Evolutionary conservation across 208 protist genomes (phyloP).

Genomic region (Leishmania tarentolae): DNA sequence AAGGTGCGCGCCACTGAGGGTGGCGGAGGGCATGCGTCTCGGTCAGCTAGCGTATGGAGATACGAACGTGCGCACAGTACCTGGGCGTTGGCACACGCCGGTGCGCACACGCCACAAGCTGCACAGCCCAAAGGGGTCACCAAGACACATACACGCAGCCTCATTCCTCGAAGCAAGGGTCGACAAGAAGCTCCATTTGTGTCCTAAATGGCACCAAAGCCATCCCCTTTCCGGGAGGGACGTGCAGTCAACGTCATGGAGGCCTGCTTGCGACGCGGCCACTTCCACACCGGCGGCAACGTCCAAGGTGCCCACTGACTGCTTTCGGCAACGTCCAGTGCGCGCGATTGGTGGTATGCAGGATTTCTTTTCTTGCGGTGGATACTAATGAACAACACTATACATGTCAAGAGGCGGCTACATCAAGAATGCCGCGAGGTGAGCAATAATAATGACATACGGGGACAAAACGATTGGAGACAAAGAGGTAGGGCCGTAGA

Average conservation of each 20-base stretch:
- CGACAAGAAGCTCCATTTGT: not conserved
- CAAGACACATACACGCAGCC: not conserved
- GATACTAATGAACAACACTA: not conserved
- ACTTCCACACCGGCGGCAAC: not conserved
- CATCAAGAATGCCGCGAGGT: slow-evolving; percentile 1
- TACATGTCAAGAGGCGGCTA: slow-evolving; percentile 4
- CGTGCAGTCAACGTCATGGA: not conserved
- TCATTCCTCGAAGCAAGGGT: not conserved
- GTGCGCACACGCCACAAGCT: not conserved
- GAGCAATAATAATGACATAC: not conserved
- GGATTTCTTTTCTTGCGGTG: not conserved
- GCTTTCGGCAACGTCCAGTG: not conserved
- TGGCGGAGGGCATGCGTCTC: not conserved
- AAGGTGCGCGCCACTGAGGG: not conserved
- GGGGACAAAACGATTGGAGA: not conserved
- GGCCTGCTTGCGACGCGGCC: not conserved
- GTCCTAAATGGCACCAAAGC: not conserved
- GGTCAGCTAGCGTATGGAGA: not conserved
- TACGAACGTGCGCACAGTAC: not conserved
- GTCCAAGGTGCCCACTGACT: not conserved
- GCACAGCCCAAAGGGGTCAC: not conserved
- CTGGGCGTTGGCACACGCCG: not conserved
- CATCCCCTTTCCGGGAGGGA: not conserved
- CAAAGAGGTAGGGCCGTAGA: not conserved
- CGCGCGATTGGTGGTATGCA: not conserved